A percentile compares a stretch with the other conserved stretches of the same genome.
Conservation (phyloP, 2,329 filamentous ascomycete genomes). For the Exophiala lecanii-corni region DNA sequence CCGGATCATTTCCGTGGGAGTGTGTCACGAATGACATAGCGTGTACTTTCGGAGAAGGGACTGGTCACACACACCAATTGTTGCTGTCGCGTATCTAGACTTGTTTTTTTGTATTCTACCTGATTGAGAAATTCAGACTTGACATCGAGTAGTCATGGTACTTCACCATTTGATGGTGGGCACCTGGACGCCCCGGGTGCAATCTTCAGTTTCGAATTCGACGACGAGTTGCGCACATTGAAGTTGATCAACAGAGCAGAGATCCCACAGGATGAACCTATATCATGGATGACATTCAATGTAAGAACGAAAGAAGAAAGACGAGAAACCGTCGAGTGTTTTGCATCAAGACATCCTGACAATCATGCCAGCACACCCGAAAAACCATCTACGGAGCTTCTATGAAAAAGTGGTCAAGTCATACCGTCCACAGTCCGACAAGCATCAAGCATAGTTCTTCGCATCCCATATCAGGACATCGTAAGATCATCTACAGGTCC, state of each 20-base stretch:
- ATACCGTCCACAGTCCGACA: constrained; percentile 67
- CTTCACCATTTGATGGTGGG: constrained; percentile 88
- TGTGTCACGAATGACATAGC: not conserved
- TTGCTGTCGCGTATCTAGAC: no score
- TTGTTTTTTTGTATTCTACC: no score
- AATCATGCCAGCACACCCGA: constrained; percentile 59
- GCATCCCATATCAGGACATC: constrained; percentile 69
- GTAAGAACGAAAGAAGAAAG: constrained; percentile 45
- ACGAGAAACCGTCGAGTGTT: not conserved
- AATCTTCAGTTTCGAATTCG: constrained; percentile 84
- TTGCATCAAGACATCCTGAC: not conserved
- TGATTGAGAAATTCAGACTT: not conserved
- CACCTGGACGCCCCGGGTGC: constrained; percentile 87
- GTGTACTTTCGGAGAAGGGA: no score
- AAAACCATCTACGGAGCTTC: constrained; percentile 84
- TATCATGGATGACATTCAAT: constrained; percentile 91
- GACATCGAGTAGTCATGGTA: constrained; percentile 45
- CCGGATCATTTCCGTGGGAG: not conserved
- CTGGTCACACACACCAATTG: no score
- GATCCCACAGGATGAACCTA: constrained; percentile 77
- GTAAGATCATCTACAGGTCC: constrained; percentile 40
- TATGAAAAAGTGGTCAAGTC: constrained; percentile 92
- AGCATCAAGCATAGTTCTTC: constrained; percentile 72
- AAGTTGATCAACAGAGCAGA: constrained; percentile 73
- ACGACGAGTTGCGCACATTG: constrained; percentile 72